Conservation (phyloP, 2,329 filamentous ascomycete species). For the Alternaria angustiovoidea region DNA sequence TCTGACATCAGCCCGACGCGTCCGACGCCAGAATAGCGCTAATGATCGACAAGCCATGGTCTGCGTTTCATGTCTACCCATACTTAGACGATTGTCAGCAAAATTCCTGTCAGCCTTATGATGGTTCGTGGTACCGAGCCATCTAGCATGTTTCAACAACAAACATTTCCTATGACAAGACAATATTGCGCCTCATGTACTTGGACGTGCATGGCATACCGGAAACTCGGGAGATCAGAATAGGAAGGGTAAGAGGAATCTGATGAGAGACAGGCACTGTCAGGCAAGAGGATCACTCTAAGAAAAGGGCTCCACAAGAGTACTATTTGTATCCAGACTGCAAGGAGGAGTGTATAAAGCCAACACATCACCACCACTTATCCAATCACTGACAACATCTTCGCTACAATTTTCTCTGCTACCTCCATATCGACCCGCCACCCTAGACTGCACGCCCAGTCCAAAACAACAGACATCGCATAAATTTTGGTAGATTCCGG, state of each 20-base stretch:
- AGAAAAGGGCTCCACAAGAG: not conserved
- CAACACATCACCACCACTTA: not conserved
- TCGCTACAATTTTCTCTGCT: no score
- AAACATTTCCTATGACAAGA: not conserved
- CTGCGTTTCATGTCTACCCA: not conserved
- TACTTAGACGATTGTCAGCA: not conserved
- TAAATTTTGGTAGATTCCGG: no score
- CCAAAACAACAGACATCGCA: no score
- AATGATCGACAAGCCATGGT: not conserved
- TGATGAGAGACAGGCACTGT: not conserved
- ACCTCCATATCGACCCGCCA: no score
- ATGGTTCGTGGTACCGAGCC: not conserved
- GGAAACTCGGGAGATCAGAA: fast-evolving
- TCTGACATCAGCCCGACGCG: not conserved
- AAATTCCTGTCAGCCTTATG: not conserved
- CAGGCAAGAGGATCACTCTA: not conserved
- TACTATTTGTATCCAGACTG: not conserved
- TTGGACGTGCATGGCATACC: not conserved
- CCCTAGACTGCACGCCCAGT: no score
- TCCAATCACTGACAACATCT: no score
- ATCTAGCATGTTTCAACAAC: not conserved
- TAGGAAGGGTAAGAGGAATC: not conserved
- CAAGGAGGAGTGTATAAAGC: not conserved
- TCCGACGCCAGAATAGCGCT: not conserved
- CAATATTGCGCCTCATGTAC: not conserved